phyloP scores from a whole-genome alignment of 208 protist genomes.

The Angomonas deanei region DNA sequence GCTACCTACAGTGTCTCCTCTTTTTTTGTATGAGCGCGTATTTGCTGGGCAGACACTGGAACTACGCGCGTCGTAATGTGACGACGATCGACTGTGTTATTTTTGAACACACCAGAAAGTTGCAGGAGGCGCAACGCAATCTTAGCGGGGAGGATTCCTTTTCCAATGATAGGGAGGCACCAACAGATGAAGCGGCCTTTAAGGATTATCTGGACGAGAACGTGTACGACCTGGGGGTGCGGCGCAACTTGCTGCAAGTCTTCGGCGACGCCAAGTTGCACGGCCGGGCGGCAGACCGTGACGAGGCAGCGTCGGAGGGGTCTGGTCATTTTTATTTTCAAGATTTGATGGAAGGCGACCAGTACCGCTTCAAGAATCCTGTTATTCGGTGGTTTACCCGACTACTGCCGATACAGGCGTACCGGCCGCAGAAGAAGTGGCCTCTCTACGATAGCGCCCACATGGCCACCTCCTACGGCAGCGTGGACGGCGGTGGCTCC shows the following conservation, averaged over 20 bases:
- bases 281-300: background rate
- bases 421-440: constrained; percentile 37
- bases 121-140: background rate
- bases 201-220: constrained; percentile 29
- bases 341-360: constrained; percentile 49
- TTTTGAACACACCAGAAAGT: constrained; percentile 30
- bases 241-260: constrained; percentile 69
- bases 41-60: constrained; percentile 59
- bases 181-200: background rate
- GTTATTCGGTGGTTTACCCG: constrained; percentile 70
- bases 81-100: constrained; percentile 86
- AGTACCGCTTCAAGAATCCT: constrained; percentile 33
- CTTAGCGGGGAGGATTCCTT: background rate
- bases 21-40: constrained; percentile 75
- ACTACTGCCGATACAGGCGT: constrained; percentile 60
- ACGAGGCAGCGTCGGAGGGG: background rate
- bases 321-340: constrained; percentile 17
- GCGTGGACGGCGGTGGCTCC: background rate
- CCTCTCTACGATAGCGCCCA: constrained; percentile 12
- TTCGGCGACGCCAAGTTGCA: constrained; percentile 69
- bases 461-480: constrained; percentile 18
- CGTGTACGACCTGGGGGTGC: constrained; percentile 77
- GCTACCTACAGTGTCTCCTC: constrained; percentile 40
- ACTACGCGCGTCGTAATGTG: constrained; percentile 73
- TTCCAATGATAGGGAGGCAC: background rate